A percentile compares a stretch with the other conserved stretches of the same genome.
Evolutionary conservation across 768 basidiomycete genomes (phyloP).

Genomic region (Pleurotus ostreatus): DNA sequence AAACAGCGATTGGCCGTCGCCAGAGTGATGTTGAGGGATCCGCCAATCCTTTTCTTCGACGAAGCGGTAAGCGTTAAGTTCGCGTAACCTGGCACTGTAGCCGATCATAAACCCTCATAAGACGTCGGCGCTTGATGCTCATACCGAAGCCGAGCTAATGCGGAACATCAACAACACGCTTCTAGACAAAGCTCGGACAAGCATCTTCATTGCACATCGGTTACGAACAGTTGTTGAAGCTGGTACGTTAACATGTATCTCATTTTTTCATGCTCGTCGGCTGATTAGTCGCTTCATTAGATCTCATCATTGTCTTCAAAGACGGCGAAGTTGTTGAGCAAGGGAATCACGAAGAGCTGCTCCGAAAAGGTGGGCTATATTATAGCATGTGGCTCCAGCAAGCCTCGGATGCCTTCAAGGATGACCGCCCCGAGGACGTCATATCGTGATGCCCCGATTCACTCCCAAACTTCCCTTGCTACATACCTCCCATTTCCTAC

Average conservation of each 20-base stretch:
- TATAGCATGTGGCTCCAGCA: conserved; percentile 82
- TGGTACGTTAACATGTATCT: conserved; percentile 38
- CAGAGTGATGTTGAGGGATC: conserved; percentile 88
- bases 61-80: conserved; percentile 70
- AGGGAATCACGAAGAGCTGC: conserved; percentile 87
- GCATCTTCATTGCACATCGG: conserved; percentile 95
- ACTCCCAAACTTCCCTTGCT: too few species aligned
- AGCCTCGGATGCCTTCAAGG: conserved; percentile 34
- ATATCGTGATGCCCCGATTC: not conserved
- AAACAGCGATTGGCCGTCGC: conserved; percentile 97
- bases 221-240: conserved; percentile 87
- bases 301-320: conserved; percentile 89
- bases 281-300: conserved; percentile 28
- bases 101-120: conserved; percentile 22
- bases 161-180: conserved; percentile 82
- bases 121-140: conserved; percentile 95
- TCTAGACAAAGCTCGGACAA: conserved; percentile 76
- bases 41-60: conserved; percentile 95
- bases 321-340: conserved; percentile 91
- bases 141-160: conserved; percentile 95
- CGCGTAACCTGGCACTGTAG: too few species aligned
- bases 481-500: too few species aligned
- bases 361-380: conserved; percentile 69
- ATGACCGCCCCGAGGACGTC: conserved; percentile 10
- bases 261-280: too few species aligned